A percentile compares a stretch with the other conserved stretches of the same genome.
Conservation (phyloP, 2,329 filamentous ascomycete genomes). For the Fusarium tanahbumbuense region DNA sequence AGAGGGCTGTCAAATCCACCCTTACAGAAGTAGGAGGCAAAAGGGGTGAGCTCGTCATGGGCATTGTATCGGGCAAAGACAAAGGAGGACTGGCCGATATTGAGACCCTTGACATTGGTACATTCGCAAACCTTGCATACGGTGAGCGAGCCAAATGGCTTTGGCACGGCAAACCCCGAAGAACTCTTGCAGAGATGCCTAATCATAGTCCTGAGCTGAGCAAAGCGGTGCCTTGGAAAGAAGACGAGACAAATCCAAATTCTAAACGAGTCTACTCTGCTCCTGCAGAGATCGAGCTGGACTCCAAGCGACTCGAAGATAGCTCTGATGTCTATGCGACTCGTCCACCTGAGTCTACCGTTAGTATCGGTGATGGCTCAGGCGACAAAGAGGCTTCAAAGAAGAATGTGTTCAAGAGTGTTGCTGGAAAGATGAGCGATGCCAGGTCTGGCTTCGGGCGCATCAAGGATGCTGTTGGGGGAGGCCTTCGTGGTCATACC, state of each 20-base stretch:
- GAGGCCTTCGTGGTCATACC: constrained; percentile 63
- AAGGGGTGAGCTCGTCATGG: constrained; percentile 92
- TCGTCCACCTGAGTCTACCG: constrained; percentile 58
- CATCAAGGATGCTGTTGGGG: constrained; percentile 86
- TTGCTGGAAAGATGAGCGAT: constrained; percentile 82
- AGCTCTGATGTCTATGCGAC: constrained; percentile 57
- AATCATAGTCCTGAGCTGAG: constrained; percentile 61
- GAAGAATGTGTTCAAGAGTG: constrained; percentile 79
- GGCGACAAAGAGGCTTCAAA: constrained; percentile 69
- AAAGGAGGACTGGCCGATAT: constrained; percentile 92
- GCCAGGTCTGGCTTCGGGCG: constrained; percentile 84
- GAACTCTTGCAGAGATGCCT: constrained; percentile 63
- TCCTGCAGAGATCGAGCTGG: constrained; percentile 64
- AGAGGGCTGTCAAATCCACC: constrained; percentile 93
- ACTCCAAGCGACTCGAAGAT: constrained; percentile 60
- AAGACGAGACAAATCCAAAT: constrained; percentile 56
- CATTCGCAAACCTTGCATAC: constrained; percentile 79
- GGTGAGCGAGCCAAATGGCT: constrained; percentile 93
- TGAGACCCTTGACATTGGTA: constrained; percentile 90
- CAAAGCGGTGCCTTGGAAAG: constrained; percentile 66
- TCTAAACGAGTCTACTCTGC: constrained; percentile 63
- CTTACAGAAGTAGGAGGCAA: constrained; percentile 94
- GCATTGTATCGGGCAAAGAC: constrained; percentile 88
- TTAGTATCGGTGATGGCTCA: constrained; percentile 60
- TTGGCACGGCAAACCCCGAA: constrained; percentile 90